Conservation (phyloP, 106 monocot species). For the Acorus calamus region DNA sequence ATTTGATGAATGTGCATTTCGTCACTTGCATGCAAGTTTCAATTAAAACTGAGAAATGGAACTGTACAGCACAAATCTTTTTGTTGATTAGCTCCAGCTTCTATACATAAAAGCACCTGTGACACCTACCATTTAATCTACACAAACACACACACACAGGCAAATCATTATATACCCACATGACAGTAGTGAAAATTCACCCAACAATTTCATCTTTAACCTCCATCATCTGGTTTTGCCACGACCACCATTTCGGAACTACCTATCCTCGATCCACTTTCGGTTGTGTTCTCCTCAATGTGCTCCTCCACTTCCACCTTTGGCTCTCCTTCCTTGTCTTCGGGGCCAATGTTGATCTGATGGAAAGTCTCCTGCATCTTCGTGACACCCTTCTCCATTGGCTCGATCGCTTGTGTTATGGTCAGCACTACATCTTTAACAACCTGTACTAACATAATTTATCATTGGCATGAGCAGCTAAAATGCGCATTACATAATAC, state of each 20-base stretch:
- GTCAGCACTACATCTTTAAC: constrained; percentile 69
- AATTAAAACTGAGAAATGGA: no score
- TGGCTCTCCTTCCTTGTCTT: constrained; percentile 18
- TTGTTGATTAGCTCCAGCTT: no score
- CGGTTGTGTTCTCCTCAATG: constrained; percentile 12
- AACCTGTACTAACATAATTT: constrained; percentile 29
- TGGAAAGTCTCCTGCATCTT: constrained; percentile 65
- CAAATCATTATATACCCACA: no score
- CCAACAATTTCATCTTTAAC: no score
- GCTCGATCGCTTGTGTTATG: constrained; percentile 61
- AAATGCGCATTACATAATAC: neutral
- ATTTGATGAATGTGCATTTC: no score
- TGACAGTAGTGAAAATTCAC: no score
- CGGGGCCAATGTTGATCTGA: constrained; percentile 23
- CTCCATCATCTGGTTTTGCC: no score
- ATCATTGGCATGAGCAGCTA: neutral
- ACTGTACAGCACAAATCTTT: no score
- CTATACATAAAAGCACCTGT: no score
- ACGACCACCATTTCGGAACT: neutral
- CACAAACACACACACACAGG: no score
- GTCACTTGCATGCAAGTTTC: no score
- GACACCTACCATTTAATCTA: no score
- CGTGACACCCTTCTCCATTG: constrained; percentile 66
- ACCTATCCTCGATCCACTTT: neutral
- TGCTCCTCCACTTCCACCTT: constrained; percentile 41